A percentile compares a stretch with the other conserved stretches of the same genome.
Conservation (phyloP, 257 asterid species). For the Solanum boliviense region DNA sequence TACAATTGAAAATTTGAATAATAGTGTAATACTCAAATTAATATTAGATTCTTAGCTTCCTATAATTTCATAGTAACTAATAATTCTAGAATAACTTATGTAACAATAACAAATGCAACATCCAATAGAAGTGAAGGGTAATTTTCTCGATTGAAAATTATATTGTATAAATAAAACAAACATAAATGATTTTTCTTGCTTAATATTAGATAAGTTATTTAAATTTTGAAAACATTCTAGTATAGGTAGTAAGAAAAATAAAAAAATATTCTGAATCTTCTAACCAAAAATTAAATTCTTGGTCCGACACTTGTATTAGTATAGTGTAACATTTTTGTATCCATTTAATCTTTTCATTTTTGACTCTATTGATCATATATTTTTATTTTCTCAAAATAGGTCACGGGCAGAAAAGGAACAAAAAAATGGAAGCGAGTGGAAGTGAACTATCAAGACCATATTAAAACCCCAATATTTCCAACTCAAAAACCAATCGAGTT, state of each 20-base stretch:
- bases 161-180: too few species aligned
- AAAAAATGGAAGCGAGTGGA: conserved; percentile 55
- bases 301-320: background rate
- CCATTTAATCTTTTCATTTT: background rate
- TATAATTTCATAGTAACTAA: too few species aligned
- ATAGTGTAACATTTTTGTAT: background rate
- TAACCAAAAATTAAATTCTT: too few species aligned
- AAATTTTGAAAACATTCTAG: too few species aligned
- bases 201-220: too few species aligned
- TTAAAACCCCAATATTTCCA: conserved; percentile 25
- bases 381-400: conserved; percentile 12
- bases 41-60: background rate
- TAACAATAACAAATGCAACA: background rate
- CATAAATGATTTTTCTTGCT: too few species aligned
- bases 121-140: background rate
- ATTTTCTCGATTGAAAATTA: background rate
- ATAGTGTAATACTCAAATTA: background rate
- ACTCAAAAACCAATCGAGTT: conserved; percentile 19
- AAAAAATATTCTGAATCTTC: too few species aligned
- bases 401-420: conserved; percentile 27
- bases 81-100: background rate
- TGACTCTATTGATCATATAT: background rate
- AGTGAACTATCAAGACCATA: conserved; percentile 36
- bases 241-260: background rate
- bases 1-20: background rate